phyloP scores from a whole-genome alignment of 2,329 filamentous ascomycete species.

The Parastagonospora avenae region DNA sequence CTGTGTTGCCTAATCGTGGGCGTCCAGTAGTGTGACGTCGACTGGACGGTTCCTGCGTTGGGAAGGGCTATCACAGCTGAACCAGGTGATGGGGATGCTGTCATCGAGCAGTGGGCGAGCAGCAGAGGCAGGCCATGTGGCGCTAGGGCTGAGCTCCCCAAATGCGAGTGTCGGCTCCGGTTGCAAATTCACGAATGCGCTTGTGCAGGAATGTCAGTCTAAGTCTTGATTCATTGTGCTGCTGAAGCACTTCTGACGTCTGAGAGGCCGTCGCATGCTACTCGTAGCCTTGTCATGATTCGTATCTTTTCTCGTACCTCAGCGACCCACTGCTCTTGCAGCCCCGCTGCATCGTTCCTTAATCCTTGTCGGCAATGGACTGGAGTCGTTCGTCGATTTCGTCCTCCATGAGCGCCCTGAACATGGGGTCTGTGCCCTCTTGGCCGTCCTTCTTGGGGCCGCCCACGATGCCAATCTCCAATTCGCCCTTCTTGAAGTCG shows the following conservation, averaged over 20 bases:
- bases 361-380: conserved; percentile 98
- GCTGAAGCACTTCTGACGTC: conserved; percentile 32
- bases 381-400: conserved; percentile 99
- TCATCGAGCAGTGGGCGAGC: conserved; percentile 36
- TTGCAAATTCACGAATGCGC: conserved; percentile 36
- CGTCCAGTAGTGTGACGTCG: conserved; percentile 41
- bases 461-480: conserved; percentile 97
- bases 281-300: conserved; percentile 31
- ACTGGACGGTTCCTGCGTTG: conserved; percentile 26
- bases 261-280: conserved; percentile 35
- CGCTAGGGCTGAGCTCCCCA: conserved; percentile 39
- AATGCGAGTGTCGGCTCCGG: conserved; percentile 15
- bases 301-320: conserved; percentile 26
- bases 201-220: conserved; percentile 41
- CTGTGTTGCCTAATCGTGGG: conserved; percentile 37
- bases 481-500: conserved; percentile 99
- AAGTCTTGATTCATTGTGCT: conserved; percentile 40
- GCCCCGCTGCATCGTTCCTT: conserved; percentile 46
- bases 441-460: conserved; percentile 81
- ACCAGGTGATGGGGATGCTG: conserved; percentile 29
- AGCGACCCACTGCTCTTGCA: conserved; percentile 29
- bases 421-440: conserved; percentile 77
- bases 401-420: conserved; percentile 90
- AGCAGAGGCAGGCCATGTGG: conserved; percentile 39
- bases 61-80: conserved; percentile 38